These are phyloP conservation scores for Symbiotaphrina buchneri DNA, from an alignment of 495 filamentous ascomycete genomes.

Conservation along the genomic window DNA sequence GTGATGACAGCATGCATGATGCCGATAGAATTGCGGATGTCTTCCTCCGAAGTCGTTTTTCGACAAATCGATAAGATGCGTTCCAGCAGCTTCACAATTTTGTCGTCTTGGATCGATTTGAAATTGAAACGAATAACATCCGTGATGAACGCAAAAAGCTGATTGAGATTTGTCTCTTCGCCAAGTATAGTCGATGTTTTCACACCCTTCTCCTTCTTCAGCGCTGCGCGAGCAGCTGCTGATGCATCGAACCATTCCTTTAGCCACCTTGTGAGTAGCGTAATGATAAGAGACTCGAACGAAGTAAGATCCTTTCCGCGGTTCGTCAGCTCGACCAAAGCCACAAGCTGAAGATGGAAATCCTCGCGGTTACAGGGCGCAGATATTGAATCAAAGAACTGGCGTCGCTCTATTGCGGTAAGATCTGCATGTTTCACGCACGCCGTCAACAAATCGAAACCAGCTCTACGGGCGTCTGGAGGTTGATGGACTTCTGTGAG, in stretches of 20 bases:
- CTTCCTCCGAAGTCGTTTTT: conserved; percentile 45
- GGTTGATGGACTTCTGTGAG: conserved; percentile 32
- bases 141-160: conserved; percentile 51
- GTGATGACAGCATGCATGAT: conserved; percentile 64
- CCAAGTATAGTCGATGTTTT: conserved; percentile 24
- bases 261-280: conserved; percentile 34
- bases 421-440: conserved; percentile 36
- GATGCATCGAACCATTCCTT: conserved; percentile 28
- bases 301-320: conserved; percentile 37
- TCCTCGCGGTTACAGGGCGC: conserved; percentile 25
- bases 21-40: conserved; percentile 52
- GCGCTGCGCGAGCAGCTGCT: conserved; percentile 19
- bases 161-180: conserved; percentile 45
- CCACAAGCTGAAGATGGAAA: conserved; percentile 38
- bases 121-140: conserved; percentile 71
- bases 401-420: conserved; percentile 36
- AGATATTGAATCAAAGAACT: conserved; percentile 38
- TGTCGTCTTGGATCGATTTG: conserved; percentile 43
- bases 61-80: conserved; percentile 50
- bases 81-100: conserved; percentile 41
- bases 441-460: conserved; percentile 38
- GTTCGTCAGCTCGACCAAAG: conserved; percentile 36
- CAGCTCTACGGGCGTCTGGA: conserved; percentile 25
- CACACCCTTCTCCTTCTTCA: conserved; percentile 12
- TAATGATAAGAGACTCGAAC: conserved; percentile 37